phyloP scores from a whole-genome alignment of 2,329 filamentous ascomycete genomes.

The Aspergillus texensis region DNA sequence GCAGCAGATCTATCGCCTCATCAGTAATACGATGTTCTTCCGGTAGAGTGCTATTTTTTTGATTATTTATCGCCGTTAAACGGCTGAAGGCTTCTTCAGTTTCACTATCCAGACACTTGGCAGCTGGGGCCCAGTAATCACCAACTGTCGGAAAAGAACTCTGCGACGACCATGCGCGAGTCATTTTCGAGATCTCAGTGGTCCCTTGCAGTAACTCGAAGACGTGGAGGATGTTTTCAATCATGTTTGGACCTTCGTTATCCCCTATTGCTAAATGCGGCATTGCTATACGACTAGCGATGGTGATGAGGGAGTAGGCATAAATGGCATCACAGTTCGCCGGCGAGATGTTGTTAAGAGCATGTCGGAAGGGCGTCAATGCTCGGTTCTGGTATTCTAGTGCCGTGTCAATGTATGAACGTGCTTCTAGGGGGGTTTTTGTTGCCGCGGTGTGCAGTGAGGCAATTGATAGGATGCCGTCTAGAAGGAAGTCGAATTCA shows the following conservation, averaged over 20 bases:
- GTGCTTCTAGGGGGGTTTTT: conserved; percentile 13
- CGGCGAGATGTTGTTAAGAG: conserved; percentile 29
- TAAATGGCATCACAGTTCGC: conserved; percentile 33
- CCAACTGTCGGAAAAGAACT: not conserved
- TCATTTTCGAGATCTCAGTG: not conserved
- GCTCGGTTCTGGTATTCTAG: conserved; percentile 31
- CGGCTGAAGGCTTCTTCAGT: not conserved
- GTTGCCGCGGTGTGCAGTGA: conserved; percentile 39
- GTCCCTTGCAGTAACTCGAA: not conserved
- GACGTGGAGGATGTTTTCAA: not conserved
- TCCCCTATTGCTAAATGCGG: conserved; percentile 14
- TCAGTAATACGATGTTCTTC: not conserved
- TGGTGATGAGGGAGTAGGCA: conserved; percentile 32
- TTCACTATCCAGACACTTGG: not conserved
- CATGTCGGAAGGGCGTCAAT: conserved; percentile 29
- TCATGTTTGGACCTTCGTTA: not conserved
- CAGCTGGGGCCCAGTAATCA: not conserved
- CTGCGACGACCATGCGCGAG: not conserved
- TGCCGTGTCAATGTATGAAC: conserved; percentile 28
- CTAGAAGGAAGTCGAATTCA: conserved; percentile 37
- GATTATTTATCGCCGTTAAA: not conserved
- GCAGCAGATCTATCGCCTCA: not conserved
- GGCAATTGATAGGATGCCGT: conserved; percentile 40
- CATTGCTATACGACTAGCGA: conserved; percentile 28
- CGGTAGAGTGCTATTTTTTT: not conserved